phyloP scores from a whole-genome alignment of 306 rosid genomes.

The Cicer arietinum region DNA sequence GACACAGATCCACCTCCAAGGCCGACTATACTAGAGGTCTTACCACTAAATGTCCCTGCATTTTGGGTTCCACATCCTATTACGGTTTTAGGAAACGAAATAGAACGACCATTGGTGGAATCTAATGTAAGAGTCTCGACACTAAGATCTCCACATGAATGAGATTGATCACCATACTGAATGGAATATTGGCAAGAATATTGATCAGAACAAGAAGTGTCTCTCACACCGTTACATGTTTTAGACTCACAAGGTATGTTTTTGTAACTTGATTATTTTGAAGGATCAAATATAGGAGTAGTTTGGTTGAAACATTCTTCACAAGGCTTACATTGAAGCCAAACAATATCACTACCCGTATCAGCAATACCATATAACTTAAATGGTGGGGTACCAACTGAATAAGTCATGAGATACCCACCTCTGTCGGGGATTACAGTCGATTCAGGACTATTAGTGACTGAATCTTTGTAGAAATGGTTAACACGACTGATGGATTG shows the following conservation, averaged over 20 bases:
- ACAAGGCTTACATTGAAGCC: conserved; percentile 70
- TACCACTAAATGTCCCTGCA: not conserved
- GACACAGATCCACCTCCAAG: conserved; percentile 53
- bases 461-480: not conserved
- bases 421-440: conserved; percentile 2
- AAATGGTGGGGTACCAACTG: conserved; percentile 58
- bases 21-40: conserved; percentile 55
- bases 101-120: conserved; percentile 26
- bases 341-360: conserved; percentile 64
- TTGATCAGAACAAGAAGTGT: not conserved
- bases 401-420: conserved; percentile 54
- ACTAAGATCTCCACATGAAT: conserved; percentile 38
- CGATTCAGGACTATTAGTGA: not conserved
- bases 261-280: conserved; percentile 44
- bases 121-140: conserved; percentile 53
- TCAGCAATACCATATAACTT: conserved; percentile 49
- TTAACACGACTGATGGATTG: conserved; percentile 44
- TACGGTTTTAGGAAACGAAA: conserved; percentile 36
- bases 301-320: conserved; percentile 43
- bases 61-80: conserved; percentile 58
- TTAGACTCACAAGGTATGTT: not conserved
- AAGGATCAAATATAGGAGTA: conserved; percentile 50
- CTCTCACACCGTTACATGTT: accelerated
- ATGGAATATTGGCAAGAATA: conserved; percentile 26
- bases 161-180: conserved; percentile 51